Base-by-base conservation (phyloP, 106 monocot genomes). In the Dactylorhiza incarnata region DNA sequence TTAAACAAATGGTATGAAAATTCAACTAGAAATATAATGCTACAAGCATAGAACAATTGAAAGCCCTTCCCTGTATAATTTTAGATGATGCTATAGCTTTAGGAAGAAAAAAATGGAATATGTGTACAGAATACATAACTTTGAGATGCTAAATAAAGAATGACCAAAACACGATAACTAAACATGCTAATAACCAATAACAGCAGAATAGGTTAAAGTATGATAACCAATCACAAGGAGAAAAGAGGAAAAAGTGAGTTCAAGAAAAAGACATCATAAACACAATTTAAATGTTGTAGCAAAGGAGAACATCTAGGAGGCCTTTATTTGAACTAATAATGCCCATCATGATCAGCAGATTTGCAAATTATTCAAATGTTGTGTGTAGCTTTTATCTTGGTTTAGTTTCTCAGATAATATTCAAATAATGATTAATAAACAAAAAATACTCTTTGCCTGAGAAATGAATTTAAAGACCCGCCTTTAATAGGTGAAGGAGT, bases 401-500 rank as follows among this genome's bases (percentile, higher is more conserved):
- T 52, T 52, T 52, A 52, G 12, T 14, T 52, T 52, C 51, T 52
- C 51, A 11, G 9, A 11, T 52, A 52, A 52, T 52, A 52, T 52
- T 52, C 9, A 52, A 52, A 52, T 11, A 52, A 52, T 52, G 12
- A 52, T 52, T 52, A 52, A 52, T 65, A 13, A 26, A 24, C 17
- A 54, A 65, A 29, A 13, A 10, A 29, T 26, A 46, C 17, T 45
- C 44, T 66, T 66, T 66, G 37, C 37, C 29, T 0, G 66, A 66
- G 14, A 24, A 37, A 66, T 66, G 66, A 10, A 29, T 66, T 66
- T 5, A 66, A 66, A 69, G 20, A 82, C 7, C 10, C 75, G 94
- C 97, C 91, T 99, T 99, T 76, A 99, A 78, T 20, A 99, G 82
- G 74, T 89, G 83, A 74, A 99, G 89, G 16, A 99, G 76, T 4